Conservation (phyloP, 2,329 filamentous ascomycete species). For the Fusarium succisae region DNA sequence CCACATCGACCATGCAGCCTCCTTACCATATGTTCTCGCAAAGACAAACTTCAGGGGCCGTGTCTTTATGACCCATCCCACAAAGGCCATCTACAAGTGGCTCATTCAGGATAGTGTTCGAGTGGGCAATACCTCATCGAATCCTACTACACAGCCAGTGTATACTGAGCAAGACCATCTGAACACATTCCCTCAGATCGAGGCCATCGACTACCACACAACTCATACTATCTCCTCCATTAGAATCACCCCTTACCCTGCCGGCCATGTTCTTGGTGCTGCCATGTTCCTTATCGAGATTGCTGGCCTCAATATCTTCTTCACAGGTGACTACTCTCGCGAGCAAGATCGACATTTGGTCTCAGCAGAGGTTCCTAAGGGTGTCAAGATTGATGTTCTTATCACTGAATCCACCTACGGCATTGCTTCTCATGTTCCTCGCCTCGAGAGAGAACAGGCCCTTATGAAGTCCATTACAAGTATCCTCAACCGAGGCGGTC, state of each 20-base stretch:
- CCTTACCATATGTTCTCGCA: slow-evolving; percentile 94
- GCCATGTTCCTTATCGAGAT: slow-evolving; percentile 99
- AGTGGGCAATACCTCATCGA: slow-evolving; percentile 77
- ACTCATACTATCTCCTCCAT: slow-evolving; percentile 98
- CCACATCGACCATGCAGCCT: slow-evolving; percentile 97
- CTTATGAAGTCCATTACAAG: slow-evolving; percentile 96
- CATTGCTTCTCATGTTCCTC: slow-evolving; percentile 91
- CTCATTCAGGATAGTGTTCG: slow-evolving; percentile 96
- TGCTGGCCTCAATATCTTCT: slow-evolving; percentile 94
- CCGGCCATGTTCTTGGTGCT: slow-evolving; percentile 95
- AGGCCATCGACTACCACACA: slow-evolving; percentile 98
- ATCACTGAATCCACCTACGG: slow-evolving; percentile 99
- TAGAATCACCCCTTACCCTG: slow-evolving; percentile 94
- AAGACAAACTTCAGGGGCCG: slow-evolving; percentile 98
- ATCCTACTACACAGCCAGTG: slow-evolving; percentile 75
- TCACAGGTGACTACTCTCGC: slow-evolving; percentile 96
- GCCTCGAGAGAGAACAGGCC: slow-evolving; percentile 88
- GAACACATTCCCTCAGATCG: slow-evolving; percentile 91
- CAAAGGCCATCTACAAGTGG: slow-evolving; percentile 99
- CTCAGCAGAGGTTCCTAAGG: slow-evolving; percentile 87
- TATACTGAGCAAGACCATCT: slow-evolving; percentile 97
- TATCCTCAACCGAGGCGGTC: slow-evolving; percentile 89
- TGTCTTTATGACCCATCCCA: slow-evolving; percentile 99
- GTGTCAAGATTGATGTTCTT: slow-evolving; percentile 91
- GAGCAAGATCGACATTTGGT: slow-evolving; percentile 96